Evolutionary conservation across 495 filamentous ascomycete species (phyloP), one percentile per base, ranked within the genome.

Genomic region (Saxophila tyrrhenica): DNA sequence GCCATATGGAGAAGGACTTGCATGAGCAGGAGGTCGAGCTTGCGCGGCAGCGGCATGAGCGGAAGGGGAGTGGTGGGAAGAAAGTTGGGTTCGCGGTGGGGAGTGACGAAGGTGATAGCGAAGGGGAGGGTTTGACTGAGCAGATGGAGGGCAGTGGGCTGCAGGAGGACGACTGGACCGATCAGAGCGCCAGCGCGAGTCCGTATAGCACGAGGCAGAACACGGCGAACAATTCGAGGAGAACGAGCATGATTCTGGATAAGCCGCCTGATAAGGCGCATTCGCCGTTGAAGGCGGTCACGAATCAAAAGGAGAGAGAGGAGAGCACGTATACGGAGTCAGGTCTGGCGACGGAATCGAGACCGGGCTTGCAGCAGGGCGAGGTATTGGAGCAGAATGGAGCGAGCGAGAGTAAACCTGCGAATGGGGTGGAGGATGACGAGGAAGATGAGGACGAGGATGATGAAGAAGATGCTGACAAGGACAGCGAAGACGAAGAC

Each of bases 121-220:
- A 63, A 22, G 61, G 41, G 5, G 56, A 55, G 17, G 48, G 46
- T 46, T 13, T n/a, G n/a, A 46, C 54, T 19, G 9, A 54, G 21
- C 11, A 39, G 24, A 51, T 58, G 55, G 55, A 62, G 21, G 55
- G 55, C 29, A 39, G 17, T 16, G 50, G 41, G 13, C 19, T 51
- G 39, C 60, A 67, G 35, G 69, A 70, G 55, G 61, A 71, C 47
- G 69, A 59, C 16, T 72, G 69, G 69, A 72, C 69, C 15, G 69
- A 72, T 38, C 63, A 70, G 24, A 72, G 69, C 48, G 65, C 66
- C 2, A 70, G 68, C 23, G 68, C 69, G 49, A 70, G 68, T 46
- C 69, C 69, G 22, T 65, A 55, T 39, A 70, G 68, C n/a, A 72
- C 69, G 42, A 60, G 69, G 25, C 58, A 64, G 20, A 69, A 70